Evolutionary conservation across 129 eudicot species (phyloP).

Genomic region (Centella asiatica): DNA sequence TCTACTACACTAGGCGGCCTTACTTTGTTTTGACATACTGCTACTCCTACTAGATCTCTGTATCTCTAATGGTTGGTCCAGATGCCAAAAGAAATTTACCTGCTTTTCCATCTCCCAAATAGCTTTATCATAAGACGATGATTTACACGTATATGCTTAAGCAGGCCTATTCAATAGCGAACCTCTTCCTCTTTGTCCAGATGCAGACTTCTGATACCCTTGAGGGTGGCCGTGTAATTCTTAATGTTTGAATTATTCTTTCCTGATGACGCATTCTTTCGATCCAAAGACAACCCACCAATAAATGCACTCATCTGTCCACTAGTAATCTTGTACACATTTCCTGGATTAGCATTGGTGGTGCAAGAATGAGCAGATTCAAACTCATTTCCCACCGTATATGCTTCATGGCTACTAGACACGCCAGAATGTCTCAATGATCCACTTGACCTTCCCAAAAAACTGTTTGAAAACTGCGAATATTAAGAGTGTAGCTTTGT

Average conservation of each 20-base stretch:
- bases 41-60: too few species aligned
- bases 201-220: conserved; percentile 62
- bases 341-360: conserved; percentile 37
- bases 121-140: neutral
- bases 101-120: too few species aligned
- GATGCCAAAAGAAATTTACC: too few species aligned
- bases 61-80: too few species aligned
- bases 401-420: conserved; percentile 37
- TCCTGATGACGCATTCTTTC: conserved; percentile 38
- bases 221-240: conserved; percentile 63
- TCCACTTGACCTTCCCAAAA: conserved; percentile 57
- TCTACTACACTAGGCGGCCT: too few species aligned
- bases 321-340: neutral
- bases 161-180: conserved; percentile 10
- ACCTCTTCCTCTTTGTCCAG: conserved; percentile 50
- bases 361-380: conserved; percentile 39
- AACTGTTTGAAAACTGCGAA: conserved; percentile 34
- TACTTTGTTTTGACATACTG: too few species aligned
- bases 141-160: conserved; percentile 30
- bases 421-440: conserved; percentile 39
- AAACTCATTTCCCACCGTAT: conserved; percentile 32
- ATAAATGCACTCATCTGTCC: conserved; percentile 46
- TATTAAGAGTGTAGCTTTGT: neutral
- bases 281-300: conserved; percentile 35
- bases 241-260: conserved; percentile 29